Evolutionary conservation across 345 rosid genomes (phyloP), one percentile per base, ranked within the genome.

Genomic region (Dimocarpus longan): DNA sequence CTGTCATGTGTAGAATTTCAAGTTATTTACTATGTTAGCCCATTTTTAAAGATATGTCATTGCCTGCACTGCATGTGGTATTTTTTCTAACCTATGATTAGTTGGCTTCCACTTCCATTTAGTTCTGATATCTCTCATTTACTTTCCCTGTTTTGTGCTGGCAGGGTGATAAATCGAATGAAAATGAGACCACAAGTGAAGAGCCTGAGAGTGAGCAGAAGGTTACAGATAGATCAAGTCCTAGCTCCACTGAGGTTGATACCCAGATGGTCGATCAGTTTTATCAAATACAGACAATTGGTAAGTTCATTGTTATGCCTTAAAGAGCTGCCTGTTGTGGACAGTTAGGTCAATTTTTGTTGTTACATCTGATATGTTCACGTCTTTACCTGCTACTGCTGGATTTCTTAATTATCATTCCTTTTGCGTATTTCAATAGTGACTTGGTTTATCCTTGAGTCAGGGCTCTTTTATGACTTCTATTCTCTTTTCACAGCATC

Each of bases 271-370:
- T 77, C 72, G 89, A 86, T 74, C 84, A 89, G 69, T 80, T 94
- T 79, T 93, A 94, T 44, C 84, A 71, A 76, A 66, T 85, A 42
- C 89, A 88, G 63, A 79, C 85, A 71, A 91, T 91, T 26, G 70
- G 98, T 94, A 88, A 88, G 94, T 78, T 39, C n/a, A 18, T 60
- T 59, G 42, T 26, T 80, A 16, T 60, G 37, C 73, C 69, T 66
- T 59, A 60, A 75, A 63, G 40, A 60, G 26, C 4, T 39, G 21
- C 19, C 57, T 15, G 42, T 42, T 44, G 26, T 40, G 2, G 12
- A n/a, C 66, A 54, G 2, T 10, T 16, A 42, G 16, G 46, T 2
- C n/a, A 7, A 32, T 48, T 66, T 66, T 4, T 66, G 72, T 67
- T 3, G 16, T 18, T 67, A 12, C 19, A 9, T 46, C 43, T 64